These are phyloP conservation scores for Helichrysum umbraculigerum DNA, from an alignment of 129 eudicot species.

Conservation along the genomic window DNA sequence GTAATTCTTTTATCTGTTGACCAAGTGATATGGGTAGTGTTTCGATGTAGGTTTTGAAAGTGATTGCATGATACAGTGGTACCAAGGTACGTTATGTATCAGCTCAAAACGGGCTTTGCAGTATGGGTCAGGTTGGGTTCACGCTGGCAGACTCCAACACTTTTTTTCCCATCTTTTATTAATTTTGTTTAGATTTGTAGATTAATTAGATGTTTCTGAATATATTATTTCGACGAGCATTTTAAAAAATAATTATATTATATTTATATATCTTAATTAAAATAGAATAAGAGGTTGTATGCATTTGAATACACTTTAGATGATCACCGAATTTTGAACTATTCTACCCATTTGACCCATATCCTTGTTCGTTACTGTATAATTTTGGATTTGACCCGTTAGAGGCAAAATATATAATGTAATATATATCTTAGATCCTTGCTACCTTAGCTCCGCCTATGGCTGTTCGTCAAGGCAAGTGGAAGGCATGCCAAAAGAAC, in stretches of 20 bases:
- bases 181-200: too few species aligned
- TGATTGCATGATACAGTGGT: background rate
- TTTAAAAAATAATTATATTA: background rate
- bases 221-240: too few species aligned
- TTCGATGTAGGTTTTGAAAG: background rate
- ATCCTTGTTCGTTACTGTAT: background rate
- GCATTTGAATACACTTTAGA: background rate
- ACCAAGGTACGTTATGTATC: background rate
- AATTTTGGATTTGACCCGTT: background rate
- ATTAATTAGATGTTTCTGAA: too few species aligned
- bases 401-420: background rate
- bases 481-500: slow-evolving; percentile 63
- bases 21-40: slow-evolving; percentile 10
- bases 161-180: too few species aligned
- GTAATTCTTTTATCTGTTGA: slow-evolving; percentile 12
- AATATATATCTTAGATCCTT: slow-evolving; percentile 46
- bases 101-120: too few species aligned
- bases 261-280: background rate
- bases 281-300: background rate
- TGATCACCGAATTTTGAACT: too few species aligned
- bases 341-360: background rate
- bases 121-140: background rate
- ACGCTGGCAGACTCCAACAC: too few species aligned
- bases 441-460: slow-evolving; percentile 72
- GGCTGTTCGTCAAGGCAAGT: slow-evolving; percentile 75